Base-by-base conservation (phyloP, 2,329 filamentous ascomycete species). In the Nothophoma quercina region DNA sequence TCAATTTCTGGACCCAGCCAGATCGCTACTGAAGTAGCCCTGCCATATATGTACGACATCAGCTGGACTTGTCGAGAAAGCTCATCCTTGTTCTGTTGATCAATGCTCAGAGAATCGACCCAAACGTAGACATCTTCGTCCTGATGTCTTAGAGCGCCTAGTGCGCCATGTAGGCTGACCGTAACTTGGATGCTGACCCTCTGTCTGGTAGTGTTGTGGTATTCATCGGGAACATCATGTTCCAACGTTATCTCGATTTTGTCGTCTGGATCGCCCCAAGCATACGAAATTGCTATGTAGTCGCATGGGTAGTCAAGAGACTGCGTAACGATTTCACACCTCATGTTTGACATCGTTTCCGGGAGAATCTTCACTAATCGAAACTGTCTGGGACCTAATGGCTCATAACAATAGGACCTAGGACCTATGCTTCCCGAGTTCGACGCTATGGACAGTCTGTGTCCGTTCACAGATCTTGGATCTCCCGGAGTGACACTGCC, bases 221-320 rank as follows among this genome's bases (percentile, higher is more conserved):
- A 7, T 8, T 23, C 19, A 1, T 38, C 33, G 2, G 13, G 2
- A 2, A 16, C 7, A 3, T 70, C 33, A 4, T 30, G 6, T 19
- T 32, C 25, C 1, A 47, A 8, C 3, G 12, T 25, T 5, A 40
- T 48, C n/a, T 40, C 35, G 4, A 8, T 42, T 3, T 44, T 62
- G 55, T 71, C 61, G 3, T 62, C 58, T 0, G 60, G 36, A 34
- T 72, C 64, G 0, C 73, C 72, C 73, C 72, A 74, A 0, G 68
- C 64, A 51, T 75, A 75, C 0, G 72, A 76, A 1, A 76, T 45
- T 2, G 72, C 70, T 19, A 60, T 49, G 32, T 72, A 74, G 0
- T 49, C 35, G 2, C 60, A 61, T 2, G 58, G 53, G 7, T 62
- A 38, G 3, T 56, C 43, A 4, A 64, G 52, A 4, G 56, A 57